phyloP scores from a whole-genome alignment of 2,329 filamentous ascomycete species.

The Arthrobotrys megalospora region DNA sequence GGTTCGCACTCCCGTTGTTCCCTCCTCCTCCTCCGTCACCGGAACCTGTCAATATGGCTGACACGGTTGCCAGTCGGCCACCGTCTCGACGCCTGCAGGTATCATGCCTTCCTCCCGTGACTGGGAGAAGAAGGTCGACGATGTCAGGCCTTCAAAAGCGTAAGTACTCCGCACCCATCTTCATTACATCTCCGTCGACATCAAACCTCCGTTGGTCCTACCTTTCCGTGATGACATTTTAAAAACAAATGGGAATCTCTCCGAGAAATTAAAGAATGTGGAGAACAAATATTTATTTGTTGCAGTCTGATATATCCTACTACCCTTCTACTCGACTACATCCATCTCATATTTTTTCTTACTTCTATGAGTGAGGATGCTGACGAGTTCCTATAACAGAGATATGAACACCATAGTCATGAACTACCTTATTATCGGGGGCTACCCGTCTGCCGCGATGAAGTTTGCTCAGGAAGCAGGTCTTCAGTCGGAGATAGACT shows the following conservation, averaged over 20 bases:
- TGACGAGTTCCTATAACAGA: conserved; percentile 71
- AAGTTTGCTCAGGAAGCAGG: conserved; percentile 97
- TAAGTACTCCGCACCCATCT: conserved; percentile 71
- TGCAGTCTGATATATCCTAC: conserved; percentile 75
- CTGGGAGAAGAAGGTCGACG: conserved; percentile 86
- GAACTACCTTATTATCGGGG: conserved; percentile 96
- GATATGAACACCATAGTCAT: conserved; percentile 96
- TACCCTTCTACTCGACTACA: conserved; percentile 43
- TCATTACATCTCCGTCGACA: conserved; percentile 25
- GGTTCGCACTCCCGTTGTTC: conserved; percentile 58
- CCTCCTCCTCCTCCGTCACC: conserved; percentile 60
- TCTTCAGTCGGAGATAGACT: conserved; percentile 80
- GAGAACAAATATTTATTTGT: conserved; percentile 78
- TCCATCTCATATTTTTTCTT: conserved; percentile 17
- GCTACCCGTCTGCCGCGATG: conserved; percentile 90
- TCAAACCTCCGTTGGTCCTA: conserved; percentile 64
- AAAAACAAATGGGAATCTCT: conserved; percentile 99
- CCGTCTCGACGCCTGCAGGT: conserved; percentile 61
- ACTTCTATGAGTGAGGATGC: conserved; percentile 45
- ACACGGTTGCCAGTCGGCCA: conserved; percentile 63
- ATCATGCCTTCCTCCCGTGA: conserved; percentile 65
- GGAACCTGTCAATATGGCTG: conserved; percentile 60
- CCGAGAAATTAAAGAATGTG: conserved; percentile 86
- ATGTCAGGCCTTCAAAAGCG: conserved; percentile 90
- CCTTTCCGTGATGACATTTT: conserved; percentile 80